Evolutionary conservation across 768 basidiomycete species (phyloP).

Genomic region (Lactarius vividus): DNA sequence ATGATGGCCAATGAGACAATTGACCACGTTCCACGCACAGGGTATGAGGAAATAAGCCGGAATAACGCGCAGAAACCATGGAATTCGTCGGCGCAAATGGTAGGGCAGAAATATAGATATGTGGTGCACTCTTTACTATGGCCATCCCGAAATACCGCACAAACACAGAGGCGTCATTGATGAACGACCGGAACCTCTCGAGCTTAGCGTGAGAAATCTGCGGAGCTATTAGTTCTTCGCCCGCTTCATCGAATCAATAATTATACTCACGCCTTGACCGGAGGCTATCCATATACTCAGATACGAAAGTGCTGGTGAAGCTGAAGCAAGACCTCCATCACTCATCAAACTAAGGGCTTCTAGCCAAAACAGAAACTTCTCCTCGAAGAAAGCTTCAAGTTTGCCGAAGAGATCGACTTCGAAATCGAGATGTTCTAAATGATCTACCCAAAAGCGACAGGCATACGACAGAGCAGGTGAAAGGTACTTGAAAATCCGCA

Average conservation of each 20-base stretch:
- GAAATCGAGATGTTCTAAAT: neutral
- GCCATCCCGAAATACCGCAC: no score
- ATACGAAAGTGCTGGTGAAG: neutral
- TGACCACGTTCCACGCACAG: no score
- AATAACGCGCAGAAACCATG: no score
- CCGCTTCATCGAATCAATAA: neutral
- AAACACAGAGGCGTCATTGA: no score
- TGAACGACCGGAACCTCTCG: no score
- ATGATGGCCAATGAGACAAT: no score
- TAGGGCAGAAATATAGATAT: no score
- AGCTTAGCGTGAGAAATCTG: neutral
- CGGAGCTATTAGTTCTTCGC: neutral
- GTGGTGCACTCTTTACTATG: no score
- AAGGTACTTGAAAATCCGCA: neutral
- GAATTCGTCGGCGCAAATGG: no score
- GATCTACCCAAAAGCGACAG: constrained; percentile 1
- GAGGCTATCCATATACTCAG: neutral
- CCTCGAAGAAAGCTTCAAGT: neutral
- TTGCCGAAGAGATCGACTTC: neutral
- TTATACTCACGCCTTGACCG: neutral
- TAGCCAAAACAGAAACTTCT: constrained; percentile 4
- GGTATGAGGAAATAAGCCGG: no score
- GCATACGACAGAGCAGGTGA: neutral
- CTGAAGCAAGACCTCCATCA: neutral
- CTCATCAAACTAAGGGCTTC: constrained; percentile 2